A percentile compares a stretch with the other conserved stretches of the same genome.
These are phyloP conservation scores for Rhizophagus clarus DNA, from an alignment of 192 early-diverging fungal genomes.

Conservation along the genomic window DNA sequence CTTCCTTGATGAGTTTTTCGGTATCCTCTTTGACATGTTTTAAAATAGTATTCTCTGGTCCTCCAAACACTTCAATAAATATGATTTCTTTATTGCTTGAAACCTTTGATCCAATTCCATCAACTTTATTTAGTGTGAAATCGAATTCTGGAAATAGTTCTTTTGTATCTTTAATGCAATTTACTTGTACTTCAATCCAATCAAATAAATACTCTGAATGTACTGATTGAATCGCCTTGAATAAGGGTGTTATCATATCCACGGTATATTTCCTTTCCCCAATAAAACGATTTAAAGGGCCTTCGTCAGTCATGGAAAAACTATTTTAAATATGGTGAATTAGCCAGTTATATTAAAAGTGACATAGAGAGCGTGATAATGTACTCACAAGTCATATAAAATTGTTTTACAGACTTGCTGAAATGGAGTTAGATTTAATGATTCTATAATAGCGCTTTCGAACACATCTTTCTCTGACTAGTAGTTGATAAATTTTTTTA, in stretches of 20 bases:
- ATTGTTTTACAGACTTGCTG: slow-evolving; percentile 12
- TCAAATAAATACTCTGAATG: slow-evolving; percentile 23
- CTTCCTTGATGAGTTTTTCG: slow-evolving; percentile 29
- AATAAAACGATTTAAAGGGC: slow-evolving; percentile 17
- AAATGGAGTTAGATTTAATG: background rate
- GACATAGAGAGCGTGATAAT: background rate
- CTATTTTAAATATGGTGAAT: slow-evolving; percentile 14
- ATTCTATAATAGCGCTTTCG: background rate
- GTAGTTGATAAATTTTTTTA: slow-evolving; percentile 12
- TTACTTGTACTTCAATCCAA: slow-evolving; percentile 25
- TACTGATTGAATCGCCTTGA: slow-evolving; percentile 28
- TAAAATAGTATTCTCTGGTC: background rate
- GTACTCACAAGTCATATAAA: slow-evolving; percentile 24
- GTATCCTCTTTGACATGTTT: slow-evolving; percentile 25
- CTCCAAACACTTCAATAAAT: slow-evolving; percentile 17
- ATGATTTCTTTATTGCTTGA: slow-evolving; percentile 24
- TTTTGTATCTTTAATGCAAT: slow-evolving; percentile 9
- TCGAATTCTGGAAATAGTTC: slow-evolving; percentile 25
- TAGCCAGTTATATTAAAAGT: background rate
- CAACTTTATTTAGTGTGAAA: slow-evolving; percentile 27
- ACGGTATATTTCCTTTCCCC: slow-evolving; percentile 23
- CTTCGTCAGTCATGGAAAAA: slow-evolving; percentile 10
- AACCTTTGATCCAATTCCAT: slow-evolving; percentile 22
- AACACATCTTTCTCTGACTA: slow-evolving; percentile 25
- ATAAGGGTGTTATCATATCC: slow-evolving; percentile 13